phyloP scores from a whole-genome alignment of 2,329 filamentous ascomycete species.

The Leptographium lundbergii region DNA sequence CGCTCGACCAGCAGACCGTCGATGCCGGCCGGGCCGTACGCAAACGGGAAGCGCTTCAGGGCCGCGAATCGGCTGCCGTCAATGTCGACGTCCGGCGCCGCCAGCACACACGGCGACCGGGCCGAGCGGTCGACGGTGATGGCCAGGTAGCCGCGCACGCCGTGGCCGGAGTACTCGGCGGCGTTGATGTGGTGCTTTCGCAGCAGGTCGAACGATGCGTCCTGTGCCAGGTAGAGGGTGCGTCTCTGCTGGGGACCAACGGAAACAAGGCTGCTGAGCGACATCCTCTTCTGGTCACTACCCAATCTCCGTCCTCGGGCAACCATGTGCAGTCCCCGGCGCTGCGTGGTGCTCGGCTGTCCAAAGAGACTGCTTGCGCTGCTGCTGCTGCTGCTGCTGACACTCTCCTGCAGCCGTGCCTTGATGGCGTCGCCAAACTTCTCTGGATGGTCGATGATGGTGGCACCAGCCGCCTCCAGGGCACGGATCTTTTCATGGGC shows the following conservation, averaged over 20 bases:
- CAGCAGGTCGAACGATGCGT: conserved; percentile 33
- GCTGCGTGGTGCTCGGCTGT: conserved; percentile 16
- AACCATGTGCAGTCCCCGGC: conserved; percentile 38
- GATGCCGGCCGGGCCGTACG: conserved; percentile 37
- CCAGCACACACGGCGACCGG: conserved; percentile 50
- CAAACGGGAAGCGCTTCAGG: conserved; percentile 44
- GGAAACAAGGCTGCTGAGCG: conserved; percentile 3
- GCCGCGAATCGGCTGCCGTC: neutral
- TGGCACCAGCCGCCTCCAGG: conserved; percentile 52
- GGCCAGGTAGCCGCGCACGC: conserved; percentile 38
- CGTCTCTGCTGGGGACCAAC: conserved; percentile 27
- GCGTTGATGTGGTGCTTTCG: conserved; percentile 33
- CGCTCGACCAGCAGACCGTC: conserved; percentile 26
- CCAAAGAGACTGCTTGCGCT: conserved; percentile 12
- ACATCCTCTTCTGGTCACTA: neutral
- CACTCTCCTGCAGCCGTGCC: conserved; percentile 31
- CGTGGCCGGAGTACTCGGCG: conserved; percentile 20
- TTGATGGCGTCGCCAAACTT: conserved; percentile 61
- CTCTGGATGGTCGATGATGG: conserved; percentile 63
- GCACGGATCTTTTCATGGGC: conserved; percentile 53
- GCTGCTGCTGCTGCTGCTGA: neutral
- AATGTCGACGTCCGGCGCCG: conserved; percentile 27
- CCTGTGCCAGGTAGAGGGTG: conserved; percentile 36
- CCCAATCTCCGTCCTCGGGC: conserved; percentile 4
- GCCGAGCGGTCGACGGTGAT: conserved; percentile 53